Base-by-base conservation (phyloP, 768 basidiomycete species). In the Boletus huronensis region DNA sequence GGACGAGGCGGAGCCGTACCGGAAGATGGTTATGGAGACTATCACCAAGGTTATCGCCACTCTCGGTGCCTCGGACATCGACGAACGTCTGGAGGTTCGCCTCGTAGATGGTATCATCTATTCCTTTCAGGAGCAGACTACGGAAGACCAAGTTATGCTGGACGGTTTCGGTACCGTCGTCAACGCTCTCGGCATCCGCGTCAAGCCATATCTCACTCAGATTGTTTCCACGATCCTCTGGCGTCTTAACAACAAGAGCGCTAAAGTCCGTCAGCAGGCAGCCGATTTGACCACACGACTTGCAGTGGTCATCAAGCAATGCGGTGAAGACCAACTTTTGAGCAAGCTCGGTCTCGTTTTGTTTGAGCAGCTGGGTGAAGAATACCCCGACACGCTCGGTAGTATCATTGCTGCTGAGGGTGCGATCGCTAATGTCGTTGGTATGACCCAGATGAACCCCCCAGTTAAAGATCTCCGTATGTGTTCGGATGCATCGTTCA, bases 11-110 rank as follows among this genome's bases (percentile, higher is more conserved):
- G 91, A 93, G 72, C 91, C 90, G 5, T 93, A 92, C 74, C 78
- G 94, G 60, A 98, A 98, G 81, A 99, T 99, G 97, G 94, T 97
- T 13, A 99, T 99, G 97, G 97, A 99, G 76, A 98, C 97, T 0
- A 97, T 98, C 62, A 98, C 93, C 21, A 96, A 97, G 70, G 97
- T 99, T 44, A 80, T 99, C 47, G 85, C 88, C 16, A 90, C 87
- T 6, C 83, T 96, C 2, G 95, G 97, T 48, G 95, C 96, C n/a
- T 91, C 96, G 0, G 96, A 98, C 66, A 90, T 98, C 47, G 97
- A 98, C 66, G 96, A 98, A 73, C 81, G 95, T 50, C 79, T 99
- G 40, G 96, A 99, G 72, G 84, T 95, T 29, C 82, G 91, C 52
- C 82, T 99, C 13, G 91, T 98, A 26, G 97, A 99, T 64, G 96